Conservation (phyloP, 495 filamentous ascomycete genomes). For the Diplogelasinospora grovesii region DNA sequence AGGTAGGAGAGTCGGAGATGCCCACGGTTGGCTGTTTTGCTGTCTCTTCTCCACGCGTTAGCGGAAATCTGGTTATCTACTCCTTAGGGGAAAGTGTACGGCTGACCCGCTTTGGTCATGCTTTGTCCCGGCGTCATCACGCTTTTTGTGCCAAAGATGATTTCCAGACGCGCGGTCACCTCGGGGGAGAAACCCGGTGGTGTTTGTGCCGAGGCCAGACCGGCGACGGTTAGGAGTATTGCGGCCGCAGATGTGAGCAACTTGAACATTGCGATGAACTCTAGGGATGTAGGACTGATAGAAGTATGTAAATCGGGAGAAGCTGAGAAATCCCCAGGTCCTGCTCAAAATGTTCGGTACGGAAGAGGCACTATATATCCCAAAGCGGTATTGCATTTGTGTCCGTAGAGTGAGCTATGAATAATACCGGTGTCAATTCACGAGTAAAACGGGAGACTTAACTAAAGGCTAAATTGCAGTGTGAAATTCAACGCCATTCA, state of each 20-base stretch:
- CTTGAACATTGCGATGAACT: not conserved
- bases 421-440: no score
- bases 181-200: conserved; percentile 34
- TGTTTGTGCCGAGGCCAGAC: conserved; percentile 29
- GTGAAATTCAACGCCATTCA: no score
- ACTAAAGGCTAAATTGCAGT: no score
- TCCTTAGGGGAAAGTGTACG: not conserved
- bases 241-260: conserved; percentile 3
- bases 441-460: no score
- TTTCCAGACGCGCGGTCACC: conserved; percentile 35
- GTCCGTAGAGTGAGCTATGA: no score
- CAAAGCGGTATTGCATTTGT: no score
- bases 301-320: not conserved
- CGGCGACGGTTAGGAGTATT: not conserved
- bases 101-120: conserved; percentile 30
- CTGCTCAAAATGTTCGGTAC: no score
- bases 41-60: conserved; percentile 19
- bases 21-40: conserved; percentile 37
- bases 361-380: no score
- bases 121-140: conserved; percentile 31
- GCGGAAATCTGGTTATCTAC: no score
- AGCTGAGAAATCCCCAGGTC: not conserved
- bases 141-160: conserved; percentile 36
- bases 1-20: conserved; percentile 24
- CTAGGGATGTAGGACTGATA: not conserved